Conservation (phyloP, 2,329 filamentous ascomycete genomes). For the Paraphaeosphaeria sporulosa region DNA sequence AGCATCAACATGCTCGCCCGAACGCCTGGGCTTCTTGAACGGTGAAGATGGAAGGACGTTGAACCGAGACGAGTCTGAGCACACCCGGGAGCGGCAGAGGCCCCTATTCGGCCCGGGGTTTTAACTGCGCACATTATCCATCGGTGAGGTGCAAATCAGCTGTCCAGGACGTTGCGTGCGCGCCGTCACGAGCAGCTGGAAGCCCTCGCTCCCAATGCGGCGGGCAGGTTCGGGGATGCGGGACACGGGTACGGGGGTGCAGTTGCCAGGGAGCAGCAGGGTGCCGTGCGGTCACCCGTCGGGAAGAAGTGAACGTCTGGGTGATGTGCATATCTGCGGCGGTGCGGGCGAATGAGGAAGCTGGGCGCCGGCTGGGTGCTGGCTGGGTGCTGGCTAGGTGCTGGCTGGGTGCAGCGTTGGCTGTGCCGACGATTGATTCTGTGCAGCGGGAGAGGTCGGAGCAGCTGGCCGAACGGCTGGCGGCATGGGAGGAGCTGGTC, state of each 20-base stretch:
- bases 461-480: not conserved
- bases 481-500: not conserved
- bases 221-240: not conserved
- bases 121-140: not conserved
- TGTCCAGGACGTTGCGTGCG: not conserved
- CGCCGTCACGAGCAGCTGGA: not conserved
- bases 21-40: conserved; percentile 1
- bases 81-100: conserved; percentile 1
- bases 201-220: not conserved
- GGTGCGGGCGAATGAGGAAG: not conserved
- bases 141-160: conserved; percentile 5
- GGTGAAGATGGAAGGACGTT: not conserved
- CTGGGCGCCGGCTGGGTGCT: not conserved
- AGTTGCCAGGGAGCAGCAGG: not conserved
- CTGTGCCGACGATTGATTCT: not conserved
- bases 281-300: not conserved
- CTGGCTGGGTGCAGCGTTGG: not conserved
- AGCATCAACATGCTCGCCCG: not conserved
- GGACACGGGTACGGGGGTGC: not conserved
- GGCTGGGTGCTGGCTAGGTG: not conserved
- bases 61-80: conserved; percentile 1
- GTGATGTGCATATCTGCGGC: not conserved
- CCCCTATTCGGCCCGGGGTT: conserved; percentile 1
- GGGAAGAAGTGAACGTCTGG: not conserved
- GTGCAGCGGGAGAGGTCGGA: not conserved